A percentile compares a stretch with the other conserved stretches of the same genome.
These are phyloP conservation scores for Alternaria sp. DNA, from an alignment of 2,329 filamentous ascomycete species.

Conservation along the genomic window DNA sequence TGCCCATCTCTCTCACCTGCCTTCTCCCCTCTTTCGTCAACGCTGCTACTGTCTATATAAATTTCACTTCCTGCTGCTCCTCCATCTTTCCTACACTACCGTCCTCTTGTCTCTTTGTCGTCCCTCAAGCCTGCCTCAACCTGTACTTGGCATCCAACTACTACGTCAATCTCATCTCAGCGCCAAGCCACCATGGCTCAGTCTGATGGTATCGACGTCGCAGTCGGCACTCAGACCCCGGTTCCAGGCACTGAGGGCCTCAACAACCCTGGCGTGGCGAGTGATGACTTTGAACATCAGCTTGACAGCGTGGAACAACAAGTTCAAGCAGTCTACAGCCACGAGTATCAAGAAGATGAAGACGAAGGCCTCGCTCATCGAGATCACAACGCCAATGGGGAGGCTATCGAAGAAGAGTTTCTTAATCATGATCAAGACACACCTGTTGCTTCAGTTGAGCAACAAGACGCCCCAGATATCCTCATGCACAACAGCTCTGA, in stretches of 20 bases:
- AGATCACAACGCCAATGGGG: background rate
- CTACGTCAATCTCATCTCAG: background rate
- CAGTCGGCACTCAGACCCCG: conserved; percentile 5
- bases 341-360: background rate
- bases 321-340: background rate
- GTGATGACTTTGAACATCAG: background rate
- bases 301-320: background rate
- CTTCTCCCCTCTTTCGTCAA: background rate
- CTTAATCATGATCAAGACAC: background rate
- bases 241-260: background rate
- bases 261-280: background rate
- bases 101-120: background rate
- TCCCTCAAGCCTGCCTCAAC: background rate
- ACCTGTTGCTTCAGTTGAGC: background rate
- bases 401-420: background rate
- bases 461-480: background rate
- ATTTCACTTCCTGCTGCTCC: background rate
- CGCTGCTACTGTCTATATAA: conserved; percentile 2
- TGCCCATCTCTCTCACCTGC: conserved; percentile 1
- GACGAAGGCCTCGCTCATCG: background rate
- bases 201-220: background rate
- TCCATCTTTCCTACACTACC: conserved; percentile 10
- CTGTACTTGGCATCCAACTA: background rate
- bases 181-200: conserved; percentile 5
- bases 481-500: background rate